These are phyloP conservation scores for Termitomyces sp. DNA, from an alignment of 768 basidiomycete genomes.

Conservation along the genomic window DNA sequence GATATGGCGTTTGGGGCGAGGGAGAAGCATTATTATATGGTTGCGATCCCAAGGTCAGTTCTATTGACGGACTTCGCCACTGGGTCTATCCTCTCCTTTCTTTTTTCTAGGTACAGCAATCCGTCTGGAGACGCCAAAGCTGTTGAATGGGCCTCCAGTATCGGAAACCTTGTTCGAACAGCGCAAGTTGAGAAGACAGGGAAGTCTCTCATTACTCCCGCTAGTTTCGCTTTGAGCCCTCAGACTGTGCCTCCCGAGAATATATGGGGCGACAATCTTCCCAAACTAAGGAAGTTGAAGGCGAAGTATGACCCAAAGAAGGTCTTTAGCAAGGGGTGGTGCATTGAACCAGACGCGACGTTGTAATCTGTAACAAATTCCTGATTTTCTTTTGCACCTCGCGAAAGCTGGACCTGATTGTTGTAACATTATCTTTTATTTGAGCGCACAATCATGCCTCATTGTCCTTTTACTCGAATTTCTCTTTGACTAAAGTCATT, in stretches of 20 bases:
- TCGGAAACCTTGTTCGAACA: background rate
- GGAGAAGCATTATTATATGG: conserved; percentile 3
- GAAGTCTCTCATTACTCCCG: background rate
- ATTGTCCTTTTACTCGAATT: too few relatives aligned
- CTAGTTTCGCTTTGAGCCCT: background rate
- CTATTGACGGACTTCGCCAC: background rate
- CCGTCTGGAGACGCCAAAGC: background rate
- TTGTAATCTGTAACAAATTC: background rate
- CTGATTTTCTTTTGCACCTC: too few relatives aligned
- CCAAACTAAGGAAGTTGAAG: conserved; percentile 20
- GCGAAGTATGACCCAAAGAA: conserved; percentile 25
- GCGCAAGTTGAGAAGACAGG: conserved; percentile 5
- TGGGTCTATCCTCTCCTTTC: background rate
- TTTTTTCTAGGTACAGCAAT: background rate
- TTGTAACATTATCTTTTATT: too few relatives aligned
- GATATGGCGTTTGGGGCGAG: conserved; percentile 7
- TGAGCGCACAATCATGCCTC: too few relatives aligned
- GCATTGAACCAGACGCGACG: background rate
- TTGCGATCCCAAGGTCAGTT: conserved; percentile 6
- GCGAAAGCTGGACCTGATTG: too few relatives aligned
- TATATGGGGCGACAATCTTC: conserved; percentile 22
- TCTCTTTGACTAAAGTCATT: too few relatives aligned
- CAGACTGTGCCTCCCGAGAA: conserved; percentile 17
- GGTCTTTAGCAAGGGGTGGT: conserved; percentile 12
- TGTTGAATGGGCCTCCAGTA: background rate